Evolutionary conservation across 352 stramenopile species (phyloP), one percentile per base, ranked within the genome.

Genomic region (Hyaloperonospora brassicae): DNA sequence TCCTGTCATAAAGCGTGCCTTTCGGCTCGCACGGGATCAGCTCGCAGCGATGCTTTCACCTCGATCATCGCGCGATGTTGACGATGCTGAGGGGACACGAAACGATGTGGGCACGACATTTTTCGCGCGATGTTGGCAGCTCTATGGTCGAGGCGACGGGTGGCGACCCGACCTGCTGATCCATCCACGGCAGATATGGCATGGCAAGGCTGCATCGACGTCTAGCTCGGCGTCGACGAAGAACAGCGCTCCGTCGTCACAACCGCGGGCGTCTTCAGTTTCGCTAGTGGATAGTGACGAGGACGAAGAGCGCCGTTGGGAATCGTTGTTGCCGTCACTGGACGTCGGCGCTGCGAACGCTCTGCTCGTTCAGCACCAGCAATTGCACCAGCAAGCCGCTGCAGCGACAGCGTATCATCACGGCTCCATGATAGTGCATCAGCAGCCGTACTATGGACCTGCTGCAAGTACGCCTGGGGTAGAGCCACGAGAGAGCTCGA

Each of bases 111-210:
- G 60, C 0, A 50, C 50, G 52, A 17, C 56, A 1, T 89, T 89
- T 38, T 90, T 88, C 47, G 45, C 58, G 6, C 68, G 68, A 3
- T 83, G 67, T 25, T 89, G 79, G 78, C 64, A 75, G 43, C 51
- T 73, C 9, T 93, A 89, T 42, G 78, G 76, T 0, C 73, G 78
- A 42, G 80, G 78, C 1, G 79, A 88, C 42, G 83, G 83, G 13
- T 93, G 79, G 79, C 70, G 83, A 7, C 83, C 83, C 1, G 83
- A 93, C 21, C 47, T 93, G 44, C 63, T 93, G 12, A 77, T 90
- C 12, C 83, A 93, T 45, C 83, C 83, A 25, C 71, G 83, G 7
- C 83, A 93, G 40, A 66, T 74, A 9, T 90, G 79, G 83, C 76
- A 87, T 55, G 50, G 61, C 2, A 78, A 66, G 27, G 40, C 64